Percentiles rank a stretch among this genome's conserved stretches.
These are phyloP conservation scores for Colletotrichum viniferum DNA, from an alignment of 2,329 filamentous ascomycete species.

Conservation along the genomic window DNA sequence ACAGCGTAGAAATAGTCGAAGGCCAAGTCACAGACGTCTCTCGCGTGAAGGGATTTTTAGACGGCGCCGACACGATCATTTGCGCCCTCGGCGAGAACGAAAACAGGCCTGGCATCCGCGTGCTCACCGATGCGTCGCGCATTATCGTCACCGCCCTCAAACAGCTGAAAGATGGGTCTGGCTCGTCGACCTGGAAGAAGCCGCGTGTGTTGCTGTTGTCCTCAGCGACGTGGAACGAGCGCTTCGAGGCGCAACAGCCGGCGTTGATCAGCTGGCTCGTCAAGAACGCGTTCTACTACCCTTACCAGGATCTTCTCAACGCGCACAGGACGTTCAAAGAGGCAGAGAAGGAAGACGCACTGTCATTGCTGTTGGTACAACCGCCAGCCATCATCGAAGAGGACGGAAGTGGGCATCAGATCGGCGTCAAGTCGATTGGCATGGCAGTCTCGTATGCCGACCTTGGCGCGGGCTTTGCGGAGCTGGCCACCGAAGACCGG, in stretches of 20 bases:
- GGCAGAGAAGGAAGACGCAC: not conserved
- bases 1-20: not conserved
- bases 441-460: not conserved
- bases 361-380: not conserved
- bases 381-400: slow-evolving; percentile 9
- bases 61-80: slow-evolving; percentile 5
- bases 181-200: not conserved
- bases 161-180: not conserved
- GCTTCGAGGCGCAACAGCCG: not conserved
- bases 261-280: not conserved
- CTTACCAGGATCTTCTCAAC: slow-evolving; percentile 5
- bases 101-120: not conserved
- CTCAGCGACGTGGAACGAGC: slow-evolving; percentile 8
- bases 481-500: not conserved
- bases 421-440: not conserved
- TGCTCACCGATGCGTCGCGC: not conserved
- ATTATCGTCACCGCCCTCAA: not conserved
- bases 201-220: slow-evolving; percentile 1
- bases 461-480: slow-evolving; percentile 9
- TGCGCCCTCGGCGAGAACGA: slow-evolving; percentile 14
- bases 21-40: slow-evolving; percentile 8
- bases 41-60: not conserved
- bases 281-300: slow-evolving; percentile 9
- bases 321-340: not conserved
- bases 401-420: not conserved